Conservation (phyloP, 2,329 filamentous ascomycete species). For the Chaetomiaceae sp. region DNA sequence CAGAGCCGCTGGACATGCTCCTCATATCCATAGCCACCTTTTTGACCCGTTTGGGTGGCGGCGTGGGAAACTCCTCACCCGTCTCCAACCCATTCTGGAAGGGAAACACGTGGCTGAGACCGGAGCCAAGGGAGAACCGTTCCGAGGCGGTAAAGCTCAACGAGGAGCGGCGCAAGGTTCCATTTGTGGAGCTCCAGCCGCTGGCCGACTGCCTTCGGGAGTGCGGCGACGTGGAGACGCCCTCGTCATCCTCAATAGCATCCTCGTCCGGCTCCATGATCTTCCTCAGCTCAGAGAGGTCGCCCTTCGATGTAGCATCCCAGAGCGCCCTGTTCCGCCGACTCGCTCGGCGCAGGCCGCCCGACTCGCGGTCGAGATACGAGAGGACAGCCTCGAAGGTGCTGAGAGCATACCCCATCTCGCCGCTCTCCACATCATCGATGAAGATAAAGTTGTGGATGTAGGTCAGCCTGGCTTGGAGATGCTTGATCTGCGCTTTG, state of each 20-base stretch:
- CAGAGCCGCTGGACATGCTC: constrained; percentile 82
- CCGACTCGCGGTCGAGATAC: constrained; percentile 79
- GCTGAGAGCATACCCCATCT: constrained; percentile 92
- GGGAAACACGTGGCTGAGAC: constrained; percentile 81
- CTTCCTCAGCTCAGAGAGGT: constrained; percentile 65
- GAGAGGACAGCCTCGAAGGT: constrained; percentile 91
- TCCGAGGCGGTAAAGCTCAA: constrained; percentile 39
- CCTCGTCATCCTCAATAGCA: constrained; percentile 41
- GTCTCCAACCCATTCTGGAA: constrained; percentile 60
- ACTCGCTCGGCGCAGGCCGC: constrained; percentile 75
- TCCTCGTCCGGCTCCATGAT: constrained; percentile 69
- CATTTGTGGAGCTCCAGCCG: constrained; percentile 42
- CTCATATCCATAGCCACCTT: constrained; percentile 84
- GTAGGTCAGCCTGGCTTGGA: constrained; percentile 85
- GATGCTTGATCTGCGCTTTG: constrained; percentile 75
- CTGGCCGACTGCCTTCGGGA: constrained; percentile 41
- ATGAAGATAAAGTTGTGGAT: constrained; percentile 98
- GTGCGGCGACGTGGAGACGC: constrained; percentile 33
- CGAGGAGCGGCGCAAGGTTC: constrained; percentile 33
- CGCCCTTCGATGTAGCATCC: constrained; percentile 76
- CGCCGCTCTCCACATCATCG: constrained; percentile 92
- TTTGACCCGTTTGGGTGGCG: constrained; percentile 54
- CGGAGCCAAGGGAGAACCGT: constrained; percentile 49
- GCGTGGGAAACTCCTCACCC: constrained; percentile 25
- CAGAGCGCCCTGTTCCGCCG: constrained; percentile 79